Conservation (phyloP, 2,329 filamentous ascomycete species). For the Exutisphaerella laricina region DNA sequence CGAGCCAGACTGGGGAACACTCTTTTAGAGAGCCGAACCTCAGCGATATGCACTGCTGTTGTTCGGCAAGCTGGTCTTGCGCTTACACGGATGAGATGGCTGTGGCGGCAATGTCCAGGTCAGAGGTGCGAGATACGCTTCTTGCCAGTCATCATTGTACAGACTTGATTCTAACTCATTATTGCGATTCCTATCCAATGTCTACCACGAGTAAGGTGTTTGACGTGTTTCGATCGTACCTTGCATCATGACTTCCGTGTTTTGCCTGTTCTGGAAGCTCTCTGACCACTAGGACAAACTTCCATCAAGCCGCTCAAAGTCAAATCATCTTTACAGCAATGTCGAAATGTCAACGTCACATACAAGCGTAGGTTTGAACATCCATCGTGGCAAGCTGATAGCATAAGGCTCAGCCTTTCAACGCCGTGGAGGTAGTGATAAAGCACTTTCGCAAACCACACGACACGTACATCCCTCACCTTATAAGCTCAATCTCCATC, state of each 20-base stretch:
- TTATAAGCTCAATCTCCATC: background rate
- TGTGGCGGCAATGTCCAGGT: no score
- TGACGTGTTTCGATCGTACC: constrained; percentile 3
- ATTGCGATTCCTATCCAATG: no score
- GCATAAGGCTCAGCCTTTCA: background rate
- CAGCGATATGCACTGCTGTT: no score
- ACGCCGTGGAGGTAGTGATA: no score
- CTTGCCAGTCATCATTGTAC: no score
- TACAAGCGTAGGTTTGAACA: background rate
- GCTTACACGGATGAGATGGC: no score
- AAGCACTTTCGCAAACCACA: background rate
- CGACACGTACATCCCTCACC: background rate
- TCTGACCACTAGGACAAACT: background rate
- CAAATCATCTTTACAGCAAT: background rate
- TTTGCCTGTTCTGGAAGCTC: background rate
- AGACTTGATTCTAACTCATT: no score
- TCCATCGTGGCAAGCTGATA: background rate
- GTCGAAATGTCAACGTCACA: constrained; percentile 2
- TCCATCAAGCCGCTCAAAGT: background rate
- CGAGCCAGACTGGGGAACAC: no score
- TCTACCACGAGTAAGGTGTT: no score
- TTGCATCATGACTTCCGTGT: background rate
- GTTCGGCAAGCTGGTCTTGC: no score
- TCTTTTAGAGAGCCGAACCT: no score
- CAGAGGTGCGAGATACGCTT: no score